Evolutionary conservation across 1,284 basidiomycete genomes (phyloP), one percentile per base, ranked within the genome.

Genomic region (Boletus smithii): DNA sequence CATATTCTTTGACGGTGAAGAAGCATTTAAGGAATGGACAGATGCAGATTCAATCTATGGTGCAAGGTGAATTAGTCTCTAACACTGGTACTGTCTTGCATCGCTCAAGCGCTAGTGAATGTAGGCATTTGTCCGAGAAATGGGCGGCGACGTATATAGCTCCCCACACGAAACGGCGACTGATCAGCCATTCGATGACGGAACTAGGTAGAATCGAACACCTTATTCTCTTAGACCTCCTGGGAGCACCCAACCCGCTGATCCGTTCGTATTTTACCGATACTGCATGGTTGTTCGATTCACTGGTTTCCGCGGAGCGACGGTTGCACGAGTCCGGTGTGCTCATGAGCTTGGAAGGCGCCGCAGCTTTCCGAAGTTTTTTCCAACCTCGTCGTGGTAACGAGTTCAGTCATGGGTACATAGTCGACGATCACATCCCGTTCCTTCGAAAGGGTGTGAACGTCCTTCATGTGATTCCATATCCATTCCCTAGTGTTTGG

Each of bases 1-100:
- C n/a, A 74, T 99, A 17, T 97, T 99, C 63, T 95, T 99, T 53
- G 97, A 99, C 60, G 97, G 97, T 4, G 97, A 99, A 67, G 97
- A 99, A 68, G 97, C 97, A 0, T 98, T 95, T 68, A 75, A 83
- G 29, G 73, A 80, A 31, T 99, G 97, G 97, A 92, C 93, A 1
- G 77, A 77, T 29, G 82, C 77, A 0, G 97, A 99, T 68, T 95
- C 91, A 1, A 85, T 95, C 39, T 99, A 99, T 64, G 97, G 97
- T 18, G 86, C 94, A 33, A 82, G 88, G 90, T 91, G 59, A 48
- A 31, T 24, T 22, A 16, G 20, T 32, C 34, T 36, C 16, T 35
- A 3, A 17, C 18, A 29, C 18, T 16, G 2, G 4, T 8, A 17
- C 18, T 34, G 22, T 33, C 23, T 41, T 32, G 9, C 32, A 20